These are phyloP conservation scores for Colletotrichum cordylinicola DNA, from an alignment of 2,329 filamentous ascomycete species.

Conservation along the genomic window DNA sequence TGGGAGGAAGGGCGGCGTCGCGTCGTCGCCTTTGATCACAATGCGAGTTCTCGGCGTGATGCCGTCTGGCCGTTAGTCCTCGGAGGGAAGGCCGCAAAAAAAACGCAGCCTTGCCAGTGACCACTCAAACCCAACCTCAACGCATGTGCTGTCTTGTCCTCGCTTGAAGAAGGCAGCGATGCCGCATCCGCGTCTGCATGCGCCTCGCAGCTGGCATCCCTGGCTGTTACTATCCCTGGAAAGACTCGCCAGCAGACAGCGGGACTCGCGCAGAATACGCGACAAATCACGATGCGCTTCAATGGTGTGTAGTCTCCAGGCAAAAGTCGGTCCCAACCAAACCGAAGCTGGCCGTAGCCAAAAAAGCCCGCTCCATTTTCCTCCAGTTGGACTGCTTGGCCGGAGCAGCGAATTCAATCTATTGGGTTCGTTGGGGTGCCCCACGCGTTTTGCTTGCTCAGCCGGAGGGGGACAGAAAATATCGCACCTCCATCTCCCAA, in stretches of 20 bases:
- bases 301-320: constrained; percentile 5
- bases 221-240: constrained; percentile 2
- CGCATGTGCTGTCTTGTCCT: neutral
- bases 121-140: neutral
- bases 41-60: constrained; percentile 2
- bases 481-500: constrained; percentile 19
- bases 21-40: neutral
- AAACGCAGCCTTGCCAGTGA: neutral
- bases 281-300: constrained; percentile 20
- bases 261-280: neutral
- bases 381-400: constrained; percentile 17
- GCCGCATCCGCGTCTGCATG: constrained; percentile 7
- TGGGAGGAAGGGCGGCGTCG: neutral
- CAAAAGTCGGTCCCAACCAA: constrained; percentile 19
- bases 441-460: constrained; percentile 9
- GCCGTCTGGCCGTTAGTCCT: neutral
- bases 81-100: neutral
- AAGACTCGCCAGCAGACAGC: neutral
- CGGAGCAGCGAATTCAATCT: constrained; percentile 9
- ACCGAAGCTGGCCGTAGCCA: constrained; percentile 16
- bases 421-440: constrained; percentile 19
- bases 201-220: constrained; percentile 6
- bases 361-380: constrained; percentile 8
- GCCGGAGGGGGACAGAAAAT: constrained; percentile 19
- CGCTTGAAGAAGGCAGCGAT: neutral